Conservation (phyloP, 805 yeast genomes). For the Saturnispora kantuleensis region DNA sequence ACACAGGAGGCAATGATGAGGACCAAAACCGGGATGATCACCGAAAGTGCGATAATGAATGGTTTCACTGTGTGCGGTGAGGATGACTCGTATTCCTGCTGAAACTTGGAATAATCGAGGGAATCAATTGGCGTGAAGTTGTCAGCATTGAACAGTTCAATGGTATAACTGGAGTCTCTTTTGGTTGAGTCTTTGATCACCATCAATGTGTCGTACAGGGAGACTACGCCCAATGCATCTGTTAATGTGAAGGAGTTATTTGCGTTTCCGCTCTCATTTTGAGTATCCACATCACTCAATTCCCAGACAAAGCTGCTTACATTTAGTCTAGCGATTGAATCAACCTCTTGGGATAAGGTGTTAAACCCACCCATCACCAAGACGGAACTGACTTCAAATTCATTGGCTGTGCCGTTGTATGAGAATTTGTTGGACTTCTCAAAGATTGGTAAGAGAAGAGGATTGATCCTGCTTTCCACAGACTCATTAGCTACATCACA, state of each 20-base stretch:
- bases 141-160: slow-evolving; percentile 34
- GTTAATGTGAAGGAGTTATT: slow-evolving; percentile 18
- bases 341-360: too few species aligned
- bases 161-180: slow-evolving; percentile 19
- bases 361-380: slow-evolving; percentile 56
- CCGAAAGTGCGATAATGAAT: slow-evolving; percentile 38
- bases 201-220: slow-evolving; percentile 41
- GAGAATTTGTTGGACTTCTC: slow-evolving; percentile 17
- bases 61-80: slow-evolving; percentile 16
- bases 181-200: slow-evolving; percentile 25
- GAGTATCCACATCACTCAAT: slow-evolving; percentile 28
- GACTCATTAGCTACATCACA: slow-evolving; percentile 24
- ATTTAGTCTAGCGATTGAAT: slow-evolving; percentile 29
- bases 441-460: slow-evolving; percentile 50
- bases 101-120: slow-evolving; percentile 24
- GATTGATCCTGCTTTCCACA: slow-evolving; percentile 43
- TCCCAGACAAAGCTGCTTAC: slow-evolving; percentile 34
- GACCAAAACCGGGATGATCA: slow-evolving; percentile 33
- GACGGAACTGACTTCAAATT: slow-evolving; percentile 31
- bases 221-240: slow-evolving; percentile 37
- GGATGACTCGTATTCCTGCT: slow-evolving; percentile 3
- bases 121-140: slow-evolving; percentile 27
- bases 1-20: slow-evolving; percentile 27
- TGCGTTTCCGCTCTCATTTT: slow-evolving; percentile 7
- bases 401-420: slow-evolving; percentile 20